Evolutionary conservation across 1,284 basidiomycete species (phyloP).

Genomic region (Leccinum griseonigrum): DNA sequence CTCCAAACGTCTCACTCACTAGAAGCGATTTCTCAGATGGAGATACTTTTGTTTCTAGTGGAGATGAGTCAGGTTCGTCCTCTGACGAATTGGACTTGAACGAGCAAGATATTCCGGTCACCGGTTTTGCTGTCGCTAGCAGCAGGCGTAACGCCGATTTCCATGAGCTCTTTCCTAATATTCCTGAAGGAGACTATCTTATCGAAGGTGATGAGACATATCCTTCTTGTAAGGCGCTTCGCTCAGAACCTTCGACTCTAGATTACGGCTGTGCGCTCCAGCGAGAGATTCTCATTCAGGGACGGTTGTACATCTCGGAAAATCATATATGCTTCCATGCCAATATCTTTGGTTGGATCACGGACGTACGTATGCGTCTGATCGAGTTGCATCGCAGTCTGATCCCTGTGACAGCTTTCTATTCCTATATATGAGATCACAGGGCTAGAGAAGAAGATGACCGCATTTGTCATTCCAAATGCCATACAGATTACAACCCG

Average conservation of each 20-base stretch:
- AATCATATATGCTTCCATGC: slow-evolving; percentile 99
- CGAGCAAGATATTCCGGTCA: slow-evolving; percentile 76
- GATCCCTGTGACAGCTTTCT: slow-evolving; percentile 58
- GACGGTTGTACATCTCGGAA: slow-evolving; percentile 95
- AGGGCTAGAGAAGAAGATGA: slow-evolving; percentile 96
- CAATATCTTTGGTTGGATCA: slow-evolving; percentile 99
- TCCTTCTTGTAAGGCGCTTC: slow-evolving; percentile 3
- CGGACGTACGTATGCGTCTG: slow-evolving; percentile 64
- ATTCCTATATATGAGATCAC: slow-evolving; percentile 92
- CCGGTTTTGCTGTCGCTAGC: slow-evolving; percentile 96
- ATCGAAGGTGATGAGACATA: slow-evolving; percentile 76
- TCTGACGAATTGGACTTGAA: slow-evolving; percentile 51
- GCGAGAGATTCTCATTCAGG: slow-evolving; percentile 95
- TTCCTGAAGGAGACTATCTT: slow-evolving; percentile 96
- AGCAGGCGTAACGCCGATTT: slow-evolving; percentile 95
- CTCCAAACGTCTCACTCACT: slow-evolving; percentile 19
- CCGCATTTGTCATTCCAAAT: slow-evolving; percentile 97
- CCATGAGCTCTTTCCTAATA: slow-evolving; percentile 84
- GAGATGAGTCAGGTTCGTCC: slow-evolving; percentile 36
- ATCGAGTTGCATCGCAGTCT: slow-evolving; percentile 4
- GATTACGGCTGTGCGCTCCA: slow-evolving; percentile 98
- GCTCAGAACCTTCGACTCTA: slow-evolving; percentile 33
- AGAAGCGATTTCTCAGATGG: slow-evolving; percentile 31
- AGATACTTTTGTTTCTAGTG: slow-evolving; percentile 27
- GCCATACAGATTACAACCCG: slow-evolving; percentile 90